Conservation (phyloP, 1,284 basidiomycete species). For the Irpex rosettiformis region DNA sequence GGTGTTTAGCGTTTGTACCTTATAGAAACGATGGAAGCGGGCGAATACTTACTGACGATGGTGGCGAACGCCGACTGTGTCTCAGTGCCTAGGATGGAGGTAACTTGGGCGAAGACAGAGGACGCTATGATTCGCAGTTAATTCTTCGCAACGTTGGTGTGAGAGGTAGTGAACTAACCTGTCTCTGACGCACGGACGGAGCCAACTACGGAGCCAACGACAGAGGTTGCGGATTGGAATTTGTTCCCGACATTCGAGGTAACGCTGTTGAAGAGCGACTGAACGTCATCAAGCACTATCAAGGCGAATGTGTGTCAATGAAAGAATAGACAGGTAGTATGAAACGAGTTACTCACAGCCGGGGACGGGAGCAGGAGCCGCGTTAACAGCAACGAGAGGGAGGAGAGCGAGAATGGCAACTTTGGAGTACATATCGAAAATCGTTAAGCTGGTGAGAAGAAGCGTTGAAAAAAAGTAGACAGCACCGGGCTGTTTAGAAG, state of each 20-base stretch:
- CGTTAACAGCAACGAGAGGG: slow-evolving; percentile 11
- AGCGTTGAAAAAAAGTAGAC: not conserved
- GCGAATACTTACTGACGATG: slow-evolving; percentile 13
- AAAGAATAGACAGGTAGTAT: not conserved
- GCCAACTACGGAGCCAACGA: slow-evolving; percentile 7
- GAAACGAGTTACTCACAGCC: slow-evolving; percentile 9
- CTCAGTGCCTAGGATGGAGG: slow-evolving; percentile 15
- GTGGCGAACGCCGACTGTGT: slow-evolving; percentile 19
- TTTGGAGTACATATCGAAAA: slow-evolving; percentile 18
- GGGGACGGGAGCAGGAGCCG: slow-evolving; percentile 16
- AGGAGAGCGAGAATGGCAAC: slow-evolving; percentile 17
- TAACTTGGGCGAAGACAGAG: slow-evolving; percentile 13
- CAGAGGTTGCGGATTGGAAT: slow-evolving; percentile 7
- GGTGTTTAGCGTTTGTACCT: not conserved
- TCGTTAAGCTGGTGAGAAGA: not conserved
- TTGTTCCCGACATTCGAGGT: slow-evolving; percentile 12
- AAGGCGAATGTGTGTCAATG: not conserved
- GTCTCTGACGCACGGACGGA: not conserved
- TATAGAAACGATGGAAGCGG: not conserved
- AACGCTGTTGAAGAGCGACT: slow-evolving; percentile 10
- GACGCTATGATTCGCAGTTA: slow-evolving; percentile 9
- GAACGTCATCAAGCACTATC: slow-evolving; percentile 5
- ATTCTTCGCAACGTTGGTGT: no score
- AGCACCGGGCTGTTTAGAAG: slow-evolving; percentile 22
- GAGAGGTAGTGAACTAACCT: no score